A percentile compares a stretch with the other conserved stretches of the same genome.
These are phyloP conservation scores for Agroathelia rolfsii DNA, from an alignment of 1,284 basidiomycete genomes.

Conservation along the genomic window DNA sequence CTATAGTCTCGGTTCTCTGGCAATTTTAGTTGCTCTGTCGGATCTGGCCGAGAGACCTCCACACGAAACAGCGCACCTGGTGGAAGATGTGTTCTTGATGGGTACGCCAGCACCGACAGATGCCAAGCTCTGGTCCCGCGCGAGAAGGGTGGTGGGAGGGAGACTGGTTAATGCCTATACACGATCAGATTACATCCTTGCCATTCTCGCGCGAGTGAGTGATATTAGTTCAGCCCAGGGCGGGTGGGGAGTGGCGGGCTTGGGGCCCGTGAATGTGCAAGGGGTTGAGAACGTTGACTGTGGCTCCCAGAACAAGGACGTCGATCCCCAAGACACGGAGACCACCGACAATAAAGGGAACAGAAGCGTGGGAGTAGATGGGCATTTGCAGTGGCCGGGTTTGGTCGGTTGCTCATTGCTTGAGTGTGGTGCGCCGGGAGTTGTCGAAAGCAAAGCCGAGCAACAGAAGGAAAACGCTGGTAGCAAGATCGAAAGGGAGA, in stretches of 20 bases:
- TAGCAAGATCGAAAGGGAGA: slow-evolving; percentile 14
- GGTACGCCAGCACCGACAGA: slow-evolving; percentile 59
- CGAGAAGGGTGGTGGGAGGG: slow-evolving; percentile 56
- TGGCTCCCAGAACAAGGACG: too few species aligned
- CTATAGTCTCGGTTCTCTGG: slow-evolving; percentile 45
- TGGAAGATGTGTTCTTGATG: slow-evolving; percentile 71
- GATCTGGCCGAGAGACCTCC: too few species aligned
- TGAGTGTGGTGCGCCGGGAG: slow-evolving; percentile 29
- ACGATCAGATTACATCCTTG: slow-evolving; percentile 64
- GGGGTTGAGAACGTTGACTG: slow-evolving; percentile 65
- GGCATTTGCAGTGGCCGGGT: slow-evolving; percentile 45
- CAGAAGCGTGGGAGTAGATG: too few species aligned
- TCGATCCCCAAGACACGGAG: too few species aligned
- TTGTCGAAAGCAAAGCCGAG: slow-evolving; percentile 28
- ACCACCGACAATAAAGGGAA: too few species aligned
- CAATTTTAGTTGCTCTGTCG: slow-evolving; percentile 43
- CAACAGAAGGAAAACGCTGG: slow-evolving; percentile 20
- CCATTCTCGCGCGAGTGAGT: slow-evolving; percentile 60
- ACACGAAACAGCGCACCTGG: slow-evolving; percentile 39
- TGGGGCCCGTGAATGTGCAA: slow-evolving; percentile 51
- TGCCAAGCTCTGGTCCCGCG: slow-evolving; percentile 46
- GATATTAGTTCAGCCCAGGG: too few species aligned
- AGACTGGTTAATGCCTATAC: slow-evolving; percentile 68
- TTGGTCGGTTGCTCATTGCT: slow-evolving; percentile 37
- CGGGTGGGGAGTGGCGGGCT: slow-evolving; percentile 66